Conservation (phyloP, 257 asterid species). For the Nicotiana otophora region DNA sequence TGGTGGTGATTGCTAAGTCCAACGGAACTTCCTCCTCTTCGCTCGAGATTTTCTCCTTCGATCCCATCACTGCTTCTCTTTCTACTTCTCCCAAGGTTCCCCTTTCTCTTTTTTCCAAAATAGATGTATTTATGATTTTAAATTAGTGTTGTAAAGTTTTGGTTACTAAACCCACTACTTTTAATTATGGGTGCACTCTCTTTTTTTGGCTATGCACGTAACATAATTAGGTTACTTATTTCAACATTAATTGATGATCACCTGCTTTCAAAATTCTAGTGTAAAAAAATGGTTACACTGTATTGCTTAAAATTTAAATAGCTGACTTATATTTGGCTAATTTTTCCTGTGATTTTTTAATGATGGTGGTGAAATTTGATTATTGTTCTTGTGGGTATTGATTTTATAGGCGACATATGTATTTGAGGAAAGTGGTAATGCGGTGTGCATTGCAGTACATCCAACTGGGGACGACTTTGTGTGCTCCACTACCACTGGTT, state of each 20-base stretch:
- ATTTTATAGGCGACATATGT: conserved; percentile 51
- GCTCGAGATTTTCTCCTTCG: conserved; percentile 76
- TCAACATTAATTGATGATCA: neutral
- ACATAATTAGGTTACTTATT: too few relatives aligned
- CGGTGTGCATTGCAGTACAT: conserved; percentile 66
- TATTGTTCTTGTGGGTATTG: conserved; percentile 6
- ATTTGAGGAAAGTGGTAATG: conserved; percentile 65
- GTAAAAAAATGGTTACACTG: too few relatives aligned
- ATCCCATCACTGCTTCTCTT: conserved; percentile 47
- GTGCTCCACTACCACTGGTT: conserved; percentile 80
- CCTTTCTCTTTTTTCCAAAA: neutral
- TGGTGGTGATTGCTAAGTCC: conserved; percentile 73
- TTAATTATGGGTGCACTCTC: neutral
- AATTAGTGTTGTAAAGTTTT: neutral
- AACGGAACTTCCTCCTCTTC: conserved; percentile 41
- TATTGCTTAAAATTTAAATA: too few relatives aligned
- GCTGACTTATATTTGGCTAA: neutral
- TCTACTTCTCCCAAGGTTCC: conserved; percentile 76
- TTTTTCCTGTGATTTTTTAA: neutral
- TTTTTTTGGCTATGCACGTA: neutral
- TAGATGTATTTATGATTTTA: too few relatives aligned
- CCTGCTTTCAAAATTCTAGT: neutral
- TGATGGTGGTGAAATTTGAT: neutral
- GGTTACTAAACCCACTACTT: neutral
- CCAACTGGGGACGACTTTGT: conserved; percentile 79